Evolutionary conservation across 331 rosid genomes (phyloP).

Genomic region (Quercus phellos): DNA sequence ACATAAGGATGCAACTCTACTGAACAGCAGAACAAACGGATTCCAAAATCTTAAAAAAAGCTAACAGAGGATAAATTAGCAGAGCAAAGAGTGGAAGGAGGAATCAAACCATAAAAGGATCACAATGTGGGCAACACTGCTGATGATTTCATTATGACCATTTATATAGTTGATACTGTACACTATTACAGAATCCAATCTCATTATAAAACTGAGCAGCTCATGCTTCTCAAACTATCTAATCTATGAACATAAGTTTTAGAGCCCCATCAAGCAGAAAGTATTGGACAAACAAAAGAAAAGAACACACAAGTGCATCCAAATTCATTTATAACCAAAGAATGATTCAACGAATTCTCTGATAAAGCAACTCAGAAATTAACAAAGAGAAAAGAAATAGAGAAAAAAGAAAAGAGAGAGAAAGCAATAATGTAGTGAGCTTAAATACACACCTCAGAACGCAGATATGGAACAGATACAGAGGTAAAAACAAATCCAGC

Average conservation of each 20-base stretch:
- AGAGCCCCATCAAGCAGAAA: not conserved
- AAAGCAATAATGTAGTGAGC: not conserved
- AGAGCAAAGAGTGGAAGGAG: not conserved
- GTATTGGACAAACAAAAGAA: not conserved
- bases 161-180: not conserved
- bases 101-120: not conserved
- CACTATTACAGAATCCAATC: not conserved
- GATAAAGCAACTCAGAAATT: not conserved
- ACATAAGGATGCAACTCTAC: not conserved
- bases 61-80: not conserved
- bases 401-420: not conserved
- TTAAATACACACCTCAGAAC: constrained; percentile 68
- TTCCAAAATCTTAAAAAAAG: not conserved
- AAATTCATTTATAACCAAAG: not conserved
- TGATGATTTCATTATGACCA: not conserved
- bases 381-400: not conserved
- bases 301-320: not conserved
- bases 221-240: not conserved
- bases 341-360: not conserved
- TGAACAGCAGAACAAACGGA: not conserved
- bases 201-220: not conserved
- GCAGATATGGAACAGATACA: constrained; percentile 82
- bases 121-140: not conserved
- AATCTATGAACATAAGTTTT: not conserved
- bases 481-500: constrained; percentile 74